A percentile compares a stretch with the other conserved stretches of the same genome.
Conservation (phyloP, 1,284 basidiomycete genomes). For the Rhodotorula sp. region DNA sequence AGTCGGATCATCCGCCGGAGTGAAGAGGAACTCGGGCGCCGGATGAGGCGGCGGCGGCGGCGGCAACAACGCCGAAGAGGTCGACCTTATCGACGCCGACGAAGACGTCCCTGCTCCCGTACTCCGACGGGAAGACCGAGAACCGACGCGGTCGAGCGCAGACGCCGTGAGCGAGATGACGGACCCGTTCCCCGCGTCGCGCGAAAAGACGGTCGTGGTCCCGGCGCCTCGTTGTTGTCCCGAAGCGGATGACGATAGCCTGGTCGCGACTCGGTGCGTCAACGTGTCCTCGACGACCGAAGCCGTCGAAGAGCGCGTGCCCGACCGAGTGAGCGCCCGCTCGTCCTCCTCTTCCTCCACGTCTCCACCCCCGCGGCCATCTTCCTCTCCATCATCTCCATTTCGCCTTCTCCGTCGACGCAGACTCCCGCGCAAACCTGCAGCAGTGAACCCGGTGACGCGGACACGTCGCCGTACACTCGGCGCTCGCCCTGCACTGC, state of each 20-base stretch:
- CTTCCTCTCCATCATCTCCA: neutral
- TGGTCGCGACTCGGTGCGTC: conserved; percentile 14
- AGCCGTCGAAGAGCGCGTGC: conserved; percentile 13
- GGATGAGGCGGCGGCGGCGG: neutral
- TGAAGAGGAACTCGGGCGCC: conserved; percentile 22
- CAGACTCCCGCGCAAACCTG: neutral
- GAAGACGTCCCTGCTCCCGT: neutral
- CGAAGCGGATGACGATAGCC: neutral
- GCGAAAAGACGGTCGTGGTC: conserved; percentile 28
- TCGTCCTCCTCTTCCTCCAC: conserved; percentile 18
- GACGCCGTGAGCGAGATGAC: conserved; percentile 14
- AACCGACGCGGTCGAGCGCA: conserved; percentile 14
- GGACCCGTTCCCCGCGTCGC: conserved; percentile 1
- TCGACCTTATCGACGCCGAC: neutral
- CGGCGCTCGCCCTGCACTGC: neutral
- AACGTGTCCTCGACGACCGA: conserved; percentile 17
- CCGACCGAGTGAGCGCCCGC: conserved; percentile 20
- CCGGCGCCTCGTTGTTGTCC: neutral
- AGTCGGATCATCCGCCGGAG: conserved; percentile 30
- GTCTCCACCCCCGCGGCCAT: neutral
- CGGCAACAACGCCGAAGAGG: neutral
- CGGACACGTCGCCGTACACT: conserved; percentile 6
- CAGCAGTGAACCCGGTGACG: conserved; percentile 6
- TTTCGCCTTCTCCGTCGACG: conserved; percentile 7
- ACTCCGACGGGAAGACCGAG: neutral